Evolutionary conservation across 257 asterid species (phyloP), one percentile per base, ranked within the genome.

Genomic region (Buddleja alternifolia): DNA sequence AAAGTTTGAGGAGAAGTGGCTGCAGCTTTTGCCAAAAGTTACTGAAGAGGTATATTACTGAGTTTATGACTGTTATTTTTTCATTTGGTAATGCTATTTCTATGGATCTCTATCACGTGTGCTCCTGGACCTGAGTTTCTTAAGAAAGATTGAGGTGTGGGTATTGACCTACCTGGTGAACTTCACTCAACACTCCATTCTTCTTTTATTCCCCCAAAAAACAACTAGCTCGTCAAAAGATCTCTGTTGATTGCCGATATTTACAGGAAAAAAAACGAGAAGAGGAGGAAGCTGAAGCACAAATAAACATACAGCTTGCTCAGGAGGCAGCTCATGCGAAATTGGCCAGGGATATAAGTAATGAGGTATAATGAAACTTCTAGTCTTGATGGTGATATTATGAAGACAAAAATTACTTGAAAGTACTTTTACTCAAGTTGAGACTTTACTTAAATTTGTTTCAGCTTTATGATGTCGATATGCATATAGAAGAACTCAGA

Each of bases 1-100:
- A n/a, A 84, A 80, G 53, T 88, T 93, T 81, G 99, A 93, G 88
- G 99, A 93, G 77, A 90, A 84, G 82, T 93, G 97, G 99, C 76
- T 75, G 67, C 94, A 81, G 78, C 67, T 93, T 72, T 80, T 90
- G 81, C 96, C 97, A 8, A 93, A 87, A 87, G 99, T 90, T 83
- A 75, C 25, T 60, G 96, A 90, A 70, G 99, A 93, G 99, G 98
- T 93, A 82, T 69, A 55, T 56, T 67, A 61, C 42, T 2, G 32
- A 66, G 65, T 46, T 75, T 64, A 50, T 51, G 50, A 51, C 66
- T 60, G 44, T 61, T 46, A 11, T 20, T 20, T 10, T 66, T 40
- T 29, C 39, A 15, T 36, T 21, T 39, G 51, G 11, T 39, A 3
- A 16, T 44, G 9, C 9, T 42, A 19, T 32, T 23, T 50, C 36